A percentile compares a stretch with the other conserved stretches of the same genome.
These are phyloP conservation scores for Euphorbia lathyris DNA, from an alignment of 345 rosid genomes.

Conservation along the genomic window DNA sequence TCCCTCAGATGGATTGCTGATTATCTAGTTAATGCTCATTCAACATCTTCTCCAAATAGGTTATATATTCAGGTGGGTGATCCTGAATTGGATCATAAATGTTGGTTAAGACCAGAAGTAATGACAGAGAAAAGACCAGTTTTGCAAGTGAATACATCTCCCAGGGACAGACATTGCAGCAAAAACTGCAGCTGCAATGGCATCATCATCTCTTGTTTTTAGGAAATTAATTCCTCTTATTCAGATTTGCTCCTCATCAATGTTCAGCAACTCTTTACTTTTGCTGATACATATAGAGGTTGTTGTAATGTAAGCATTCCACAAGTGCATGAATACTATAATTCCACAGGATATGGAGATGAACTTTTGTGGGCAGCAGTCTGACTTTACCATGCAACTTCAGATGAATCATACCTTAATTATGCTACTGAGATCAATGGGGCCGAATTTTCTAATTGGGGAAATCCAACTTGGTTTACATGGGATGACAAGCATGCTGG, in stretches of 20 bases:
- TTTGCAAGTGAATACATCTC: constrained; percentile 17
- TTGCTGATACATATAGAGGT: constrained; percentile 25
- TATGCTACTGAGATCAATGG: too few relatives aligned
- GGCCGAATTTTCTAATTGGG: too few relatives aligned
- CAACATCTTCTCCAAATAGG: too few relatives aligned
- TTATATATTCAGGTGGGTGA: too few relatives aligned
- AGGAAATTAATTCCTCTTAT: constrained; percentile 17
- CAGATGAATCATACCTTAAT: too few relatives aligned
- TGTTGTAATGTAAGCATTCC: constrained; percentile 26
- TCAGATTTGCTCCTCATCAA: constrained; percentile 19
- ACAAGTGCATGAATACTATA: constrained; percentile 17
- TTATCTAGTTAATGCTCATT: constrained; percentile 29
- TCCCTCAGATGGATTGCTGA: constrained; percentile 31
- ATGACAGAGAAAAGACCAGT: constrained; percentile 19
- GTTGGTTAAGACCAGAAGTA: constrained; percentile 28
- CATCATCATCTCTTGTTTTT: constrained; percentile 32
- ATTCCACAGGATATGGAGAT: too few relatives aligned
- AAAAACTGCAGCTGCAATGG: constrained; percentile 33
- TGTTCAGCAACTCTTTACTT: constrained; percentile 21
- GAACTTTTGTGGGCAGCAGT: too few relatives aligned
- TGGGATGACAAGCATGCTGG: too few relatives aligned
- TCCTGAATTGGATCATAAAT: constrained; percentile 25
- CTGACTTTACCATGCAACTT: too few relatives aligned
- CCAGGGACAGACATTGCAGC: constrained; percentile 30
- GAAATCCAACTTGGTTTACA: too few relatives aligned